phyloP scores from a whole-genome alignment of 73 alveolate species.

The Tetrahymena malaccensis region DNA sequence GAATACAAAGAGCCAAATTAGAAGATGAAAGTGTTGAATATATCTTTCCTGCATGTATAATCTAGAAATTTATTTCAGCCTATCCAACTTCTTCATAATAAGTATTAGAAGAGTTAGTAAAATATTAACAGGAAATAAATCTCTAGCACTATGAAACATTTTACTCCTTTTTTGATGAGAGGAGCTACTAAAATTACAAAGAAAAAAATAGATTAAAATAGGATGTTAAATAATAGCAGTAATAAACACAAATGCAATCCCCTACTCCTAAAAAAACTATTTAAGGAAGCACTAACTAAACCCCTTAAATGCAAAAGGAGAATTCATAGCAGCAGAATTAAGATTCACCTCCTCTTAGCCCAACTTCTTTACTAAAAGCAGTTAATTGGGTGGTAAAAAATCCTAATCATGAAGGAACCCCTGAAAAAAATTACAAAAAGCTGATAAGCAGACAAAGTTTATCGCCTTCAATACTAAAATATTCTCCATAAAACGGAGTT shows the following conservation, averaged over 20 bases:
- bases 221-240: background rate
- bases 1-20: background rate
- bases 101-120: background rate
- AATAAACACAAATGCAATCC: background rate
- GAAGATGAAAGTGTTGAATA: background rate
- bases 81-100: background rate
- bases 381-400: background rate
- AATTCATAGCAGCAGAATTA: background rate
- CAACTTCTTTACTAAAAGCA: background rate
- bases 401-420: background rate
- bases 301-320: background rate
- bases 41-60: background rate
- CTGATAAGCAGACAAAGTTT: background rate
- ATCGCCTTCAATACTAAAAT: background rate
- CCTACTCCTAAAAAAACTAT: background rate
- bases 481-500: background rate
- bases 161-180: background rate
- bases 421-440: background rate
- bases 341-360: background rate
- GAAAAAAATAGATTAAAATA: background rate
- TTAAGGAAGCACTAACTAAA: background rate
- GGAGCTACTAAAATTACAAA: background rate
- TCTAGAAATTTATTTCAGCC: background rate
- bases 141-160: background rate
- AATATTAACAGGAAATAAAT: background rate